Conservation (phyloP, 2,329 filamentous ascomycete genomes). For the Claviceps maximensis region DNA sequence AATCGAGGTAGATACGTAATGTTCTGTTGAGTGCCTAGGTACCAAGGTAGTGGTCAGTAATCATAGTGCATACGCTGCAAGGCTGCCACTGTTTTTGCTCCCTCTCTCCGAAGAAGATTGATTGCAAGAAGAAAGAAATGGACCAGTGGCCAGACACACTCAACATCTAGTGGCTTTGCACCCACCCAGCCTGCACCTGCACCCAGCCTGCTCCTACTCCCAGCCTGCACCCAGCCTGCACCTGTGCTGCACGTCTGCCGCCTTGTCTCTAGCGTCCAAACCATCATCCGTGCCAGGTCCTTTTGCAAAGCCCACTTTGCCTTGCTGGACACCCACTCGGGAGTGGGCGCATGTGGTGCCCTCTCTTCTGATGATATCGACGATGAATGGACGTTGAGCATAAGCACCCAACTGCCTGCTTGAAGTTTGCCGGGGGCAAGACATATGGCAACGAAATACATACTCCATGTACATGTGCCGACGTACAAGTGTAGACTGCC, state of each 20-base stretch:
- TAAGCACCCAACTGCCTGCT: neutral
- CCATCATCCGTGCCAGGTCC: conserved; percentile 9
- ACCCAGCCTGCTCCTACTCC: no score
- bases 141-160: neutral
- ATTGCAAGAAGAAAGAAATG: neutral
- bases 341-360: neutral
- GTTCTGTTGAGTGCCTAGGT: neutral
- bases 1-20: neutral
- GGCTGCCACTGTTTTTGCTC: neutral
- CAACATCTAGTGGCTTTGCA: neutral
- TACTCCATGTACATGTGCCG: neutral
- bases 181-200: no score
- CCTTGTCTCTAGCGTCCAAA: conserved; percentile 11
- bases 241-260: conserved; percentile 10
- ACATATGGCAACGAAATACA: neutral
- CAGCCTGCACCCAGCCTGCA: no score
- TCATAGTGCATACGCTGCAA: neutral
- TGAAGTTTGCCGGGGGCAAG: neutral
- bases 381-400: neutral
- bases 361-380: neutral
- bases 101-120: neutral
- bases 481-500: neutral
- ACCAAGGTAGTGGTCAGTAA: neutral
- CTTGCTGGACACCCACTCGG: conserved; percentile 8
- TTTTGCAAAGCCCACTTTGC: conserved; percentile 14